Evolutionary conservation across 2,329 filamentous ascomycete genomes (phyloP).

Genomic region (Curvularia verruculosa): DNA sequence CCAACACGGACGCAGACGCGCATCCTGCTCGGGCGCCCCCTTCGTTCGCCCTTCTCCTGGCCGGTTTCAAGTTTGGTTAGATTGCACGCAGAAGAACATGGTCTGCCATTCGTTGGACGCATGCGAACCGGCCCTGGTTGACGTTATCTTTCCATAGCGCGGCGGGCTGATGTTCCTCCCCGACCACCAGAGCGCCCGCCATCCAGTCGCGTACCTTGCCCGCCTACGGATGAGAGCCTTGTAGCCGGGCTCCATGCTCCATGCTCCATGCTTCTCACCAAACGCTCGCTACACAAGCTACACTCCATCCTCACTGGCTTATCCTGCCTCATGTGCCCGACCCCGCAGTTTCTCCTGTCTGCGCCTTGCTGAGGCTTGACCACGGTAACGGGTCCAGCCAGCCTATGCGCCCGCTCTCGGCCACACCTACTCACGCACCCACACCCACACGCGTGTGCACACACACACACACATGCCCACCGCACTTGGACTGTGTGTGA

Average conservation of each 20-base stretch:
- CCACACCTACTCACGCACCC: slow-evolving; percentile 1
- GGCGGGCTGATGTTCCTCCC: slow-evolving; percentile 30
- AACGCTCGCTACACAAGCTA: slow-evolving; percentile 10
- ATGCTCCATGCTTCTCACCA: slow-evolving; percentile 14
- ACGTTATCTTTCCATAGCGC: slow-evolving; percentile 31
- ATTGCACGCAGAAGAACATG: slow-evolving; percentile 37
- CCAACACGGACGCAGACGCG: slow-evolving; percentile 14
- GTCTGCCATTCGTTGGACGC: slow-evolving; percentile 35
- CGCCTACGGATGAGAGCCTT: slow-evolving; percentile 11
- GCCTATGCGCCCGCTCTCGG: slow-evolving; percentile 19
- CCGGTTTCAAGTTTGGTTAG: slow-evolving; percentile 43
- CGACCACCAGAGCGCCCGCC: slow-evolving; percentile 15
- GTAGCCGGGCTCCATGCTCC: slow-evolving; percentile 12
- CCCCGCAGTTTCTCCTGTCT: slow-evolving; percentile 12
- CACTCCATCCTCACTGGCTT: slow-evolving; percentile 1
- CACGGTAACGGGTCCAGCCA: not conserved
- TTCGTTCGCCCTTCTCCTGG: slow-evolving; percentile 24
- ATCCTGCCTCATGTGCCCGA: slow-evolving; percentile 7
- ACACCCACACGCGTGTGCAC: too few relatives aligned
- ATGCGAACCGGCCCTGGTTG: slow-evolving; percentile 25
- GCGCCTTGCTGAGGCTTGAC: not conserved
- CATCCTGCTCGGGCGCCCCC: slow-evolving; percentile 16
- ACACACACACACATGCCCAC: too few relatives aligned
- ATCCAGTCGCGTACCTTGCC: slow-evolving; percentile 17
- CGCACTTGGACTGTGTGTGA: not conserved